Base-by-base conservation (phyloP, 176 grass and related monocot genomes). In the Elymus sibiricus region DNA sequence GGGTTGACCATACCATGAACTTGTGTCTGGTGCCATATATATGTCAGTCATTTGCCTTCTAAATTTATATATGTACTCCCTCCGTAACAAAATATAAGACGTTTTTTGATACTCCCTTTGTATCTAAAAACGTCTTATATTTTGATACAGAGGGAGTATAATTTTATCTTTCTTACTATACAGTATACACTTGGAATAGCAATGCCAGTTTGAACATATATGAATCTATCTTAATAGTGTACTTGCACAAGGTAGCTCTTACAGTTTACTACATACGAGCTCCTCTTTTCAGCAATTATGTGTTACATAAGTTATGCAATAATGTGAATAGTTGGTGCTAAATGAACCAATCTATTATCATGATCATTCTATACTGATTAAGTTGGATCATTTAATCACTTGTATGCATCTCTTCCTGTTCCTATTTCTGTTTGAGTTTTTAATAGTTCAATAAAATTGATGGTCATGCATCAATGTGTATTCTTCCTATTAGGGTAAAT, bases 381-480 rank as follows among this genome's bases (percentile, higher is more conserved):
- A 67, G 15, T 19, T 67, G 6, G 7, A 3, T 9, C 28, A 32
- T 67, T 35, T 39, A 39, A 22, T 16, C 66, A 69, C 39, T 11
- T 70, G 34, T 70, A 39, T 70, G 67, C 67, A 70, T 70, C 19
- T 70, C 35, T 2, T 11, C 6, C 0, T 4, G 32, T 37, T 66
- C n/a, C n/a, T n/a, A n/a, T n/a, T n/a, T n/a, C n/a, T n/a, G n/a
- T n/a, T n/a, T n/a, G 64, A 17, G 27, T 66, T 66, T 17, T 32
- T 4, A 5, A 17, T 64, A 91, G 66, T 24, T 86, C 92, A 16
- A 89, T 88, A 42, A 32, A 66, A 29, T 17, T 66, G 5, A 66
- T 32, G 27, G 64, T 12, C 64, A 32, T 2, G 13, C 64, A 17
- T 32, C 64, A 4, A 6, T 34, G 14, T 66, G 14, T 64, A 27